Conservation (phyloP, 2,329 filamentous ascomycete genomes). For the Colletotrichum sp. region DNA sequence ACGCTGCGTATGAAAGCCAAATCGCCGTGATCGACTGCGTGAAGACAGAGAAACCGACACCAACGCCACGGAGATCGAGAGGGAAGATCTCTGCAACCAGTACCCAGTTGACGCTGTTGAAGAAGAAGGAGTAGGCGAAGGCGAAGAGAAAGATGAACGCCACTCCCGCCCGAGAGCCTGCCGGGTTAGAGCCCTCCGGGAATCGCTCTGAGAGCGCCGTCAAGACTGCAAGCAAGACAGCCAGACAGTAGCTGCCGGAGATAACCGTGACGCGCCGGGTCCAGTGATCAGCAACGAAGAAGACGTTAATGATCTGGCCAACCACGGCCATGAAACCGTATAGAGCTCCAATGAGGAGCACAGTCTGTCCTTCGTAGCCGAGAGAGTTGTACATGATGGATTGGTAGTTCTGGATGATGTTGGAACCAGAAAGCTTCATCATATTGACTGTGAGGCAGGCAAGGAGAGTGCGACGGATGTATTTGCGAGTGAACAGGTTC, state of each 20-base stretch:
- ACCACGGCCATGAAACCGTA: slow-evolving; percentile 38
- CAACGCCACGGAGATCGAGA: slow-evolving; percentile 28
- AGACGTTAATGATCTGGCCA: slow-evolving; percentile 32
- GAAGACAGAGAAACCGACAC: slow-evolving; percentile 31
- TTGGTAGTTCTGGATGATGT: slow-evolving; percentile 37
- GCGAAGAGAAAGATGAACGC: slow-evolving; percentile 38
- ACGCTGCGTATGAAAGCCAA: slow-evolving; percentile 32
- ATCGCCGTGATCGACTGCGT: slow-evolving; percentile 33
- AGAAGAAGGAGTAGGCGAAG: slow-evolving; percentile 32
- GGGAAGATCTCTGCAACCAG: slow-evolving; percentile 34
- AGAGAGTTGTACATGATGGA: slow-evolving; percentile 44
- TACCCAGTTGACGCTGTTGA: slow-evolving; percentile 37
- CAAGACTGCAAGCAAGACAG: background rate
- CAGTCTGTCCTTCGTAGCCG: slow-evolving; percentile 51
- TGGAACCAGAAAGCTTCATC: slow-evolving; percentile 28
- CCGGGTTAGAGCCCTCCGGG: slow-evolving; percentile 19
- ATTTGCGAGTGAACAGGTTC: slow-evolving; percentile 31
- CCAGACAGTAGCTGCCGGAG: background rate
- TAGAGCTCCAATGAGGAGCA: slow-evolving; percentile 52
- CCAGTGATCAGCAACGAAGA: slow-evolving; percentile 33
- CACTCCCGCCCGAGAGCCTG: slow-evolving; percentile 28
- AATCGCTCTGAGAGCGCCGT: slow-evolving; percentile 27
- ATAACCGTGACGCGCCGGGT: slow-evolving; percentile 21
- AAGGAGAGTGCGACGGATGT: slow-evolving; percentile 30
- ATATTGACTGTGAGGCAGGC: slow-evolving; percentile 34